Evolutionary conservation across 768 basidiomycete genomes (phyloP).

Genomic region (Gloeophyllum trabeum): DNA sequence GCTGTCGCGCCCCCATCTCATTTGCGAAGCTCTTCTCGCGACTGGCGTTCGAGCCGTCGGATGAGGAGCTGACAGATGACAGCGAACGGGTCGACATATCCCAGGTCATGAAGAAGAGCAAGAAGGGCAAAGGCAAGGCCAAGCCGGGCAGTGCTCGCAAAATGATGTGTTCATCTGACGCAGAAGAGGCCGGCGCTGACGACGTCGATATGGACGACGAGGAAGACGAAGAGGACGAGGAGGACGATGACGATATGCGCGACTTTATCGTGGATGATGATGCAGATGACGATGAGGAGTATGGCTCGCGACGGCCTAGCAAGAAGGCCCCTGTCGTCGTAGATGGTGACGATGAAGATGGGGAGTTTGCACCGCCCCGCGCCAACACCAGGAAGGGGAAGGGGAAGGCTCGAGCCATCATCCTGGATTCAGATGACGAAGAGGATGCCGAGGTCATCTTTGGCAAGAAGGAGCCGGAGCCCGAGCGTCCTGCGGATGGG

Average conservation of each 20-base stretch:
- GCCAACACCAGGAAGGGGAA: slow-evolving; percentile 29
- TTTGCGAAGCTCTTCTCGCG: slow-evolving; percentile 39
- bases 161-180: too few relatives aligned
- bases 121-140: slow-evolving; percentile 17
- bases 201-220: neutral
- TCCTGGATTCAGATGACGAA: slow-evolving; percentile 23
- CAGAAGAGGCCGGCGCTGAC: neutral
- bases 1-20: slow-evolving; percentile 43
- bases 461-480: slow-evolving; percentile 19
- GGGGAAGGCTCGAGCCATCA: slow-evolving; percentile 23
- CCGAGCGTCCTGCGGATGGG: slow-evolving; percentile 15
- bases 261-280: slow-evolving; percentile 19
- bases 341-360: slow-evolving; percentile 43
- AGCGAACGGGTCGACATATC: too few relatives aligned
- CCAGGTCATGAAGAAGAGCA: slow-evolving; percentile 3
- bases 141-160: too few relatives aligned
- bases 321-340: slow-evolving; percentile 43
- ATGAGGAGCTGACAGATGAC: slow-evolving; percentile 20
- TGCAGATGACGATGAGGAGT: slow-evolving; percentile 29
- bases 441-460: slow-evolving; percentile 32
- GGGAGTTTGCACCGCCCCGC: slow-evolving; percentile 28
- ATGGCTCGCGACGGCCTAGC: too few relatives aligned
- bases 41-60: slow-evolving; percentile 43
- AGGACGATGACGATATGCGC: slow-evolving; percentile 7
- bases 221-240: neutral